phyloP scores from a whole-genome alignment of 2,329 filamentous ascomycete species.

The Fusarium xylarioides region DNA sequence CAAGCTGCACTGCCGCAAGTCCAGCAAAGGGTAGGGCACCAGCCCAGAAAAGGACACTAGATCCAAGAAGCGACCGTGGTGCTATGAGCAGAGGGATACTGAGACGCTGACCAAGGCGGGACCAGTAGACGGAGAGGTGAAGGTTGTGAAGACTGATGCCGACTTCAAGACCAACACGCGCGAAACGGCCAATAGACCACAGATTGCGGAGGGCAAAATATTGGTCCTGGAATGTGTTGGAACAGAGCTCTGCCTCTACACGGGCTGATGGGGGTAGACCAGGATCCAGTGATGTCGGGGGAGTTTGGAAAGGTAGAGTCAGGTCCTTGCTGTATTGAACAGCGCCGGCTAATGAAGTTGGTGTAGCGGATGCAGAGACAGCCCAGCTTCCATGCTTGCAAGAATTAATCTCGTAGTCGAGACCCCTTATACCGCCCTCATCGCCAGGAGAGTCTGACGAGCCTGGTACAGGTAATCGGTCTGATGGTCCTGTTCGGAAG shows the following conservation, averaged over 20 bases:
- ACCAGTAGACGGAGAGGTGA: constrained; percentile 59
- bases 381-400: constrained; percentile 53
- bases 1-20: constrained; percentile 51
- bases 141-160: constrained; percentile 53
- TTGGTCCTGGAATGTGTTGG: constrained; percentile 47
- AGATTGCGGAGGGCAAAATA: constrained; percentile 57
- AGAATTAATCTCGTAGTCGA: constrained; percentile 45
- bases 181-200: constrained; percentile 52
- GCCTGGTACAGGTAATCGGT: constrained; percentile 13
- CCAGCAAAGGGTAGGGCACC: constrained; percentile 51
- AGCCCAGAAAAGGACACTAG: constrained; percentile 50
- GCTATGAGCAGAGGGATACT: constrained; percentile 55
- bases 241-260: constrained; percentile 55
- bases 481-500: constrained; percentile 45
- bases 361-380: constrained; percentile 47
- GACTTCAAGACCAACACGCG: constrained; percentile 56
- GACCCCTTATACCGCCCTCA: constrained; percentile 49
- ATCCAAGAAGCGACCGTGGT: constrained; percentile 38
- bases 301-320: constrained; percentile 39
- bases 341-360: constrained; percentile 46
- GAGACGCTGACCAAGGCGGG: constrained; percentile 55
- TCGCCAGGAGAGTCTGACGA: constrained; percentile 24
- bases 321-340: constrained; percentile 48
- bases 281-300: constrained; percentile 19
- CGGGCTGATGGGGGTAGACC: constrained; percentile 42